Evolutionary conservation across 2,329 filamentous ascomycete genomes (phyloP), one percentile per base, ranked within the genome.

Genomic region (Penicillium sp.): DNA sequence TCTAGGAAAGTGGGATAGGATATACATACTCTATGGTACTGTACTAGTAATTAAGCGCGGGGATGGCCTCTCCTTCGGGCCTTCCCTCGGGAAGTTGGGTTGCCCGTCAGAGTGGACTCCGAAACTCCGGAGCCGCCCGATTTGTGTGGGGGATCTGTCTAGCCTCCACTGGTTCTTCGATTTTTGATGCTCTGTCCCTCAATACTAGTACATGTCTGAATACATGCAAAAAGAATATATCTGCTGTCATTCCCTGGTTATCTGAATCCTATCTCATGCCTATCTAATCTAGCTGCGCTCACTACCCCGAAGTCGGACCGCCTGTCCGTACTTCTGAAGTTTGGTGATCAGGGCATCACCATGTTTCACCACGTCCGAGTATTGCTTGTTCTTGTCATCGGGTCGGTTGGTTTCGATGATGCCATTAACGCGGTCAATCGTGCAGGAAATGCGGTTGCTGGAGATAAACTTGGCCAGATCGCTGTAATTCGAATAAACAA

Each of bases 381-480:
- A 99, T 79, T 99, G 94, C 84, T 96, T 97, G 83, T 97, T 97
- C 87, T 99, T 99, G 80, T 96, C 92, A 73, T 97, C 94, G 8
- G 93, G 92, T 51, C 94, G 85, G 79, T 97, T 97, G 40, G 94
- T 99, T 83, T 97, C 94, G 68, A 99, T 97, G 65, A 97, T 90
- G 63, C 93, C 94, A 55, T 92, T 91, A 61, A 99, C 94, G 51
- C 94, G 90, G 77, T 99, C 94, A 67, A 99, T 97, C 21, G 92
- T 97, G 82, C 94, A 97, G 48, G 92, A 88, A 69, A 99, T 93
- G 66, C 93, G 88, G 71, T 93, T 91, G 61, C 87, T 92, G 14
- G 94, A 94, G 69, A 99, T 97, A 78, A 99, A 99, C 70, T 92
- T 94, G 71, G 93, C 92, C 53, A 99, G 86, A 70, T 99, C 94